Percentiles rank a stretch among this genome's conserved stretches.
These are phyloP conservation scores for Brassica juncea DNA, from an alignment of 345 rosid species.

Conservation along the genomic window DNA sequence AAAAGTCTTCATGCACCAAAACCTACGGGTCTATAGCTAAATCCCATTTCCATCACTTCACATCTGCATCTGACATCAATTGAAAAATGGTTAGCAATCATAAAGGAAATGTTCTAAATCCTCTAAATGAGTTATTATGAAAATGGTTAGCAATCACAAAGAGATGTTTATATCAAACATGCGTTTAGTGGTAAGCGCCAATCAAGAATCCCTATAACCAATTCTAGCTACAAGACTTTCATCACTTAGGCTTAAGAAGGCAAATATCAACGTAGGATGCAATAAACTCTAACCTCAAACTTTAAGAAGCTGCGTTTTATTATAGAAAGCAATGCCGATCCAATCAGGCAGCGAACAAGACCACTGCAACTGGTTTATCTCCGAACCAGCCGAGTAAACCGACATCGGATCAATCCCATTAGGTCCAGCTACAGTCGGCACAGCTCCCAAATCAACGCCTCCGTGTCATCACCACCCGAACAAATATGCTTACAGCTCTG, in stretches of 20 bases:
- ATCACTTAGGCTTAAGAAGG: no score
- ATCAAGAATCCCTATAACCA: no score
- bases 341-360: constrained; percentile 79
- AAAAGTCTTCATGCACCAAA: neutral
- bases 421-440: constrained; percentile 86
- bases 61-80: constrained; percentile 20
- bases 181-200: no score
- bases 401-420: constrained; percentile 91
- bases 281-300: no score
- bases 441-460: constrained; percentile 86
- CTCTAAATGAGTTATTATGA: neutral
- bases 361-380: constrained; percentile 98
- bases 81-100: neutral
- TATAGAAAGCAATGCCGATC: constrained; percentile 78
- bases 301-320: no score
- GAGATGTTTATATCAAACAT: neutral
- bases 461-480: constrained; percentile 81
- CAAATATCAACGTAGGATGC: no score
- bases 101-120: no score
- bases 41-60: constrained; percentile 4
- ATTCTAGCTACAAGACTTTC: no score
- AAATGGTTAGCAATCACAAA: neutral
- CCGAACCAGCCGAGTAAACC: constrained; percentile 77
- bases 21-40: constrained; percentile 16
- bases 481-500: constrained; percentile 81